Evolutionary conservation across 2,329 filamentous ascomycete species (phyloP).

Genomic region (Ophiosphaerella herpotricha): DNA sequence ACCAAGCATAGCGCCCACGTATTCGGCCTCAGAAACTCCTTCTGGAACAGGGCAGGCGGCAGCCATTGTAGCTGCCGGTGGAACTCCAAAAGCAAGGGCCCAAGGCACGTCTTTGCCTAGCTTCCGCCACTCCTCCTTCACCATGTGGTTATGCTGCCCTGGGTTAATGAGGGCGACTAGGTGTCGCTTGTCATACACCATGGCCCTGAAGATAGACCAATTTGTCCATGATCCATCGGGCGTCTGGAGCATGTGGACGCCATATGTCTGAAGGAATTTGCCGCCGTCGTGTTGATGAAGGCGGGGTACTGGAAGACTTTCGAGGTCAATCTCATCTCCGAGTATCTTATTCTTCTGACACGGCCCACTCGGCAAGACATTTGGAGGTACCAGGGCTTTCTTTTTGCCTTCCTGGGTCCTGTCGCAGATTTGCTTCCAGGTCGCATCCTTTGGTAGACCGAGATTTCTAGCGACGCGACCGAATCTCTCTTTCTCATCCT

Average conservation of each 20-base stretch:
- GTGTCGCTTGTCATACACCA: constrained; percentile 53
- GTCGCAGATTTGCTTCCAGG: constrained; percentile 1
- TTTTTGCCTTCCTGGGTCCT: background rate
- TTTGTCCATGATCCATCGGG: constrained; percentile 56
- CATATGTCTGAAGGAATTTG: constrained; percentile 57
- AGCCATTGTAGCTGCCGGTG: constrained; percentile 56
- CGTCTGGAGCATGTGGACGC: constrained; percentile 54
- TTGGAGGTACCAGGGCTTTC: background rate
- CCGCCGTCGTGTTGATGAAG: constrained; percentile 53
- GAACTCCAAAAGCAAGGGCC: constrained; percentile 55
- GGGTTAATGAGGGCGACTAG: constrained; percentile 50
- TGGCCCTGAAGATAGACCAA: constrained; percentile 53
- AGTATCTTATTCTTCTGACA: constrained; percentile 10
- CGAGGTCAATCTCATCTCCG: constrained; percentile 50
- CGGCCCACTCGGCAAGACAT: background rate
- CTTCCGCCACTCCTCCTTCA: constrained; percentile 54
- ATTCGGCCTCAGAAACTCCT: constrained; percentile 54
- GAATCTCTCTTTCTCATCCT: background rate
- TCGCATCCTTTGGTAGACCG: constrained; percentile 1
- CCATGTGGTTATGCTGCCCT: constrained; percentile 54
- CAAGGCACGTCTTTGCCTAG: constrained; percentile 51
- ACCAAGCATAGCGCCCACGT: constrained; percentile 55
- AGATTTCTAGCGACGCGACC: constrained; percentile 1
- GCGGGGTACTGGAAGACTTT: constrained; percentile 44
- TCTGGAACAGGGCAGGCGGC: constrained; percentile 41